Evolutionary conservation across 2,329 filamentous ascomycete species (phyloP), one percentile per base, ranked within the genome.

Genomic region (Emmonsiellopsis sp.): DNA sequence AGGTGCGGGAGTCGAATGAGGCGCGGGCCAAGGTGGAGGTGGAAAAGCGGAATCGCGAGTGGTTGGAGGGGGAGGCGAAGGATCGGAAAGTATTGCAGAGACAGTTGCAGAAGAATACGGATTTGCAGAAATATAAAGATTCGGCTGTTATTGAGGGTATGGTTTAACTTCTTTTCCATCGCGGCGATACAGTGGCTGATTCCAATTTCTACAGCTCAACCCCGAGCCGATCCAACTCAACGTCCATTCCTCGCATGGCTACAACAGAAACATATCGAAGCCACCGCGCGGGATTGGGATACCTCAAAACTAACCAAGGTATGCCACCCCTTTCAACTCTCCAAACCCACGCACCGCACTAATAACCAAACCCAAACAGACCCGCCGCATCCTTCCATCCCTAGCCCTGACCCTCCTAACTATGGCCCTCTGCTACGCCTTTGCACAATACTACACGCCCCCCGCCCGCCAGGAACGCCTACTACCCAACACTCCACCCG

Each of bases 51-150:
- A 77, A 77, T 42, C 72, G 71, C 45, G 67, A 72, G 52, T 82
- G 79, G 77, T 71, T 80, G 32, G 65, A 70, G 8, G 74, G 74
- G n/a, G 79, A 81, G 58, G 71, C 73, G 33, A 63, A 66, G 55
- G 65, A 72, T 39, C 61, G 60, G 10, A 69, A 71, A 54, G 63
- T 60, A 44, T 21, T 69, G 40, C 59, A 61, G 54, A 63, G 57
- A 14, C 63, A 66, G 49, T 51, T 68, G 14, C 62, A 65, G 50
- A 63, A 61, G 51, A 70, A 67, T 53, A 72, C 63, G 36, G 60
- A 64, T 27, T 55, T 72, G 50, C 66, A 69, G 55, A 65, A 66
- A 47, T 69, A 65, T 49, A 63, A 71, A 39, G 65, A 67, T 17
- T 56, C 63, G 6, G 63, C 64, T 27, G 61, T 71, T 32, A 58